phyloP scores from a whole-genome alignment of 306 rosid genomes.

The Citrullus colocynthis region DNA sequence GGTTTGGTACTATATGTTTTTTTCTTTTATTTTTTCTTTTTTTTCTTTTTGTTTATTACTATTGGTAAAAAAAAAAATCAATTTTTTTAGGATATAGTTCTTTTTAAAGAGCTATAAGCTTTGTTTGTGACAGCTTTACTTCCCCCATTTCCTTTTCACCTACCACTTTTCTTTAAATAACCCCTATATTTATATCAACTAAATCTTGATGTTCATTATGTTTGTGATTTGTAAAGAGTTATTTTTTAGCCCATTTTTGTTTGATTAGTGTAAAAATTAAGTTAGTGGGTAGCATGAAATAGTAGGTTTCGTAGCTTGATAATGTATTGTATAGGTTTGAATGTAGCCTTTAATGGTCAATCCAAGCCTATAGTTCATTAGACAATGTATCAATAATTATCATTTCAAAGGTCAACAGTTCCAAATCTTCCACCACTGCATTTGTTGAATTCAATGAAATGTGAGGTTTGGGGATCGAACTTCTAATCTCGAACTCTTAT shows the following conservation, averaged over 20 bases:
- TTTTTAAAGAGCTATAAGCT: neutral
- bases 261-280: neutral
- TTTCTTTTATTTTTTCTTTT: too few relatives aligned
- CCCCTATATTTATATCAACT: neutral
- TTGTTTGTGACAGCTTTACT: constrained; percentile 2
- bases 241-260: neutral
- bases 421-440: neutral
- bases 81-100: neutral
- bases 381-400: too few relatives aligned
- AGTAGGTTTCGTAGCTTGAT: neutral
- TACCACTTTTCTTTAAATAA: neutral
- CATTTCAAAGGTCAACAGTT: too few relatives aligned
- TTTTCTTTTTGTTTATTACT: neutral
- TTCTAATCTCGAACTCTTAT: too few relatives aligned
- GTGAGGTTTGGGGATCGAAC: too few relatives aligned
- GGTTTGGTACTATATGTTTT: neutral
- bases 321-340: neutral
- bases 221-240: neutral
- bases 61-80: neutral
- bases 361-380: too few relatives aligned
- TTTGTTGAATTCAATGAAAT: too few relatives aligned
- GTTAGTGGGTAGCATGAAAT: neutral
- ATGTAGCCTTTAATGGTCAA: neutral
- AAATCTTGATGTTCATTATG: neutral
- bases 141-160: neutral